Evolutionary conservation across 306 rosid species (phyloP).

Genomic region (Arachis hypogaea): DNA sequence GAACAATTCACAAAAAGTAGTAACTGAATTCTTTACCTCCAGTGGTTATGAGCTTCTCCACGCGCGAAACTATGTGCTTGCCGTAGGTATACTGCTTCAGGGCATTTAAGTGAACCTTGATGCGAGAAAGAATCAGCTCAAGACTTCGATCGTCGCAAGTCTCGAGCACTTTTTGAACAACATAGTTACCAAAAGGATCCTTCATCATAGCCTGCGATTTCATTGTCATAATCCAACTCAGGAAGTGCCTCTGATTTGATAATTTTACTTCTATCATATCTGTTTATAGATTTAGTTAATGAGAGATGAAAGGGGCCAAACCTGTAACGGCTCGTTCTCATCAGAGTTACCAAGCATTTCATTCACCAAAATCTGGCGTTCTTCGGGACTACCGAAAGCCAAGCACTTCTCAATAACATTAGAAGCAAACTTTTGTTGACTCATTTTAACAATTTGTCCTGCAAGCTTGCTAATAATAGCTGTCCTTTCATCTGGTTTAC

Average conservation of each 20-base stretch:
- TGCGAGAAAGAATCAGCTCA: slow-evolving; percentile 86
- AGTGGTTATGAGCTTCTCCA: slow-evolving; percentile 91
- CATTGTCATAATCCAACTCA: slow-evolving; percentile 35
- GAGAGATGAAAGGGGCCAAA: slow-evolving; percentile 37
- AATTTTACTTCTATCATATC: background rate
- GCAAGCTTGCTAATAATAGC: slow-evolving; percentile 85
- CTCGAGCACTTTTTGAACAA: slow-evolving; percentile 95
- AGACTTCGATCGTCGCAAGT: slow-evolving; percentile 89
- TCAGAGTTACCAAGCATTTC: slow-evolving; percentile 96
- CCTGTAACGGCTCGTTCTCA: slow-evolving; percentile 98
- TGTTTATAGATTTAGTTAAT: background rate
- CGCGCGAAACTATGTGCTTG: slow-evolving; percentile 93
- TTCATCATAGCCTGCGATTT: slow-evolving; percentile 94
- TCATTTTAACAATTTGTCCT: slow-evolving; percentile 97
- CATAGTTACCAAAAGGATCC: slow-evolving; percentile 96
- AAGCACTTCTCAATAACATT: slow-evolving; percentile 96
- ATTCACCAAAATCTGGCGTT: slow-evolving; percentile 84
- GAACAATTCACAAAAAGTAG: slow-evolving; percentile 6
- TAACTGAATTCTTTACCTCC: slow-evolving; percentile 66
- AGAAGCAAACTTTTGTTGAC: slow-evolving; percentile 98
- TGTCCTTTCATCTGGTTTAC: slow-evolving; percentile 77
- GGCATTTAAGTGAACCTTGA: slow-evolving; percentile 90
- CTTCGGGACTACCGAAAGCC: slow-evolving; percentile 77
- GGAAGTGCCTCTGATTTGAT: background rate
- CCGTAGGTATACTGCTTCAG: slow-evolving; percentile 92